phyloP scores from a whole-genome alignment of 495 filamentous ascomycete genomes.

The Daldinia loculata region DNA sequence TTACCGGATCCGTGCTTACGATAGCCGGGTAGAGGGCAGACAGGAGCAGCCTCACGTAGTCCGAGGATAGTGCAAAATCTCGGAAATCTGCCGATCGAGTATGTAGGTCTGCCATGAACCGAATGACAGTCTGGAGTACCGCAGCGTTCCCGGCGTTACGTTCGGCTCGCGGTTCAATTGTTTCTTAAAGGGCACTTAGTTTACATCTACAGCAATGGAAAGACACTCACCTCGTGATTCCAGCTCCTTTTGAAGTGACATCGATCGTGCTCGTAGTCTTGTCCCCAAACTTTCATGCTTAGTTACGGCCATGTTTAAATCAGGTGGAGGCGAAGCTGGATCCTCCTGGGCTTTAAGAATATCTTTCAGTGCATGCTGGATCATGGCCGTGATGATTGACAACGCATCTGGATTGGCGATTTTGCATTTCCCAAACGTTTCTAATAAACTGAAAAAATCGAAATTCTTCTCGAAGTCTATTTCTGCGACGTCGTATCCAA shows the following conservation, averaged over 20 bases:
- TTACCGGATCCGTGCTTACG: slow-evolving; percentile 82
- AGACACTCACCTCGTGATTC: slow-evolving; percentile 58
- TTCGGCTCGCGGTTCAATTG: slow-evolving; percentile 54
- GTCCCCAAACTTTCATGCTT: slow-evolving; percentile 38
- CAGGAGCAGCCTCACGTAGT: slow-evolving; percentile 80
- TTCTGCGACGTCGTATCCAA: slow-evolving; percentile 79
- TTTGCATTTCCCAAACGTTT: slow-evolving; percentile 71
- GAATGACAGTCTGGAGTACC: slow-evolving; percentile 75
- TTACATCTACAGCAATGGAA: neutral
- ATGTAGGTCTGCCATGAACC: slow-evolving; percentile 82
- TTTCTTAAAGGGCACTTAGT: slow-evolving; percentile 43
- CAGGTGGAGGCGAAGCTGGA: slow-evolving; percentile 59
- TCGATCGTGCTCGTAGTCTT: slow-evolving; percentile 57
- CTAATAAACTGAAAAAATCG: slow-evolving; percentile 74
- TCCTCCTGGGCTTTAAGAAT: slow-evolving; percentile 70
- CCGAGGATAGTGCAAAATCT: slow-evolving; percentile 79
- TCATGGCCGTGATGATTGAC: slow-evolving; percentile 83
- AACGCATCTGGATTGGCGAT: slow-evolving; percentile 82
- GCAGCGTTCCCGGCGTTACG: slow-evolving; percentile 59
- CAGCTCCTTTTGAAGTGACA: slow-evolving; percentile 59
- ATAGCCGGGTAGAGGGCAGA: slow-evolving; percentile 83
- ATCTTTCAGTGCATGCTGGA: slow-evolving; percentile 79
- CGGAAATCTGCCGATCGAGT: slow-evolving; percentile 74
- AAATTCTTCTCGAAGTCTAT: slow-evolving; percentile 78
- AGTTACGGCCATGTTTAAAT: slow-evolving; percentile 22